These are phyloP conservation scores for Lactarius vividus DNA, from an alignment of 768 basidiomycete genomes.

Conservation along the genomic window DNA sequence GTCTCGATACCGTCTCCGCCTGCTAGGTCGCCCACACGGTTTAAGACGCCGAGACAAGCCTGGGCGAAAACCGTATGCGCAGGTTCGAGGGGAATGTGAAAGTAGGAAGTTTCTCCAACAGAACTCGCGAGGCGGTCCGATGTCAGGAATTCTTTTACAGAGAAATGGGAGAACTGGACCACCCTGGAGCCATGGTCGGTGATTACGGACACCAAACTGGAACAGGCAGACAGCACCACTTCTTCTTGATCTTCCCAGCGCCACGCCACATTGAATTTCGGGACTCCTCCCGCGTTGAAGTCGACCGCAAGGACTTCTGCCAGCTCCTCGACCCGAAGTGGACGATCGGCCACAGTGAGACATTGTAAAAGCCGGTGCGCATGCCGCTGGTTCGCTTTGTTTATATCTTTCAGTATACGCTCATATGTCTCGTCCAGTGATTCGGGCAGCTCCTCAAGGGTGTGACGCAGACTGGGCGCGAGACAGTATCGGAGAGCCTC, in stretches of 20 bases:
- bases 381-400: background rate
- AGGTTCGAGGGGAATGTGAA: background rate
- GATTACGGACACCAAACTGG: too few relatives aligned
- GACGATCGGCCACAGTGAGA: background rate
- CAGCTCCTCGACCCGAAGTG: conserved; percentile 2
- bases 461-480: background rate
- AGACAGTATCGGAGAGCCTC: background rate
- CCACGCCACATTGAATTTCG: background rate
- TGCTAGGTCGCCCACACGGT: background rate
- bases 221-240: too few relatives aligned
- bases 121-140: background rate
- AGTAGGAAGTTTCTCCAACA: background rate
- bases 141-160: background rate
- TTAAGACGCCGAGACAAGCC: background rate
- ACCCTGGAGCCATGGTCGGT: too few relatives aligned
- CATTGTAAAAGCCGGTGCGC: background rate
- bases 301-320: conserved; percentile 1
- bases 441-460: background rate
- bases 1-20: background rate
- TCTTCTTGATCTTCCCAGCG: background rate
- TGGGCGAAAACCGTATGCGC: background rate
- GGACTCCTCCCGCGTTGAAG: background rate
- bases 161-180: too few relatives aligned
- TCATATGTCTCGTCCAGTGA: conserved; percentile 3
- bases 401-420: background rate